These are phyloP conservation scores for Sarocladiaceae sp. DNA, from an alignment of 2,329 filamentous ascomycete genomes.

Conservation along the genomic window DNA sequence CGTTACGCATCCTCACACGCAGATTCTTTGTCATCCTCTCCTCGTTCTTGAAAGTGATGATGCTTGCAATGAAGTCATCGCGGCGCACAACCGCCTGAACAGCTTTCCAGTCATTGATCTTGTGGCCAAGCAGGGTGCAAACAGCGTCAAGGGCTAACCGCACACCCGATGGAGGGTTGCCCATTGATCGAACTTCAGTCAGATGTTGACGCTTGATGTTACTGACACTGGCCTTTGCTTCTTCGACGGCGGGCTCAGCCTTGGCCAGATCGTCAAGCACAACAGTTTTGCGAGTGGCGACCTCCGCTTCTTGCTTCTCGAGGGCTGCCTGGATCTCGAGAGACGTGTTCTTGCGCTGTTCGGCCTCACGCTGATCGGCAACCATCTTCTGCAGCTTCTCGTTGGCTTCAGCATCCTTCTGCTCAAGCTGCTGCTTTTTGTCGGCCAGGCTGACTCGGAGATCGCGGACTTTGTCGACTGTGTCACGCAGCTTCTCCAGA, in stretches of 20 bases:
- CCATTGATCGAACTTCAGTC: slow-evolving; percentile 96
- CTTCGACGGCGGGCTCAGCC: slow-evolving; percentile 86
- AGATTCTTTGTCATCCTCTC: slow-evolving; percentile 82
- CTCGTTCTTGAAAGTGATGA: slow-evolving; percentile 95
- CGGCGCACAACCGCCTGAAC: slow-evolving; percentile 82
- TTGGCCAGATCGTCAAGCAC: slow-evolving; percentile 82
- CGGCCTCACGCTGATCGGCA: slow-evolving; percentile 88
- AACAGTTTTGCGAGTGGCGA: slow-evolving; percentile 74
- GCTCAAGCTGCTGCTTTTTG: slow-evolving; percentile 89
- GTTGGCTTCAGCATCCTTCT: slow-evolving; percentile 91
- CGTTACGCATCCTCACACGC: slow-evolving; percentile 82
- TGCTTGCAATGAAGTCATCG: slow-evolving; percentile 96
- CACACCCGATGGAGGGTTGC: slow-evolving; percentile 83
- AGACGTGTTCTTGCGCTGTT: slow-evolving; percentile 82
- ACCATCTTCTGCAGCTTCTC: slow-evolving; percentile 98
- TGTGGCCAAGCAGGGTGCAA: slow-evolving; percentile 88
- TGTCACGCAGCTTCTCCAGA: slow-evolving; percentile 93
- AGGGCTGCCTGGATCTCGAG: slow-evolving; percentile 82
- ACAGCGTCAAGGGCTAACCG: slow-evolving; percentile 92
- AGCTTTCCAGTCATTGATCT: slow-evolving; percentile 82
- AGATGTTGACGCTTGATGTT: slow-evolving; percentile 98
- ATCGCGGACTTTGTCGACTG: slow-evolving; percentile 93
- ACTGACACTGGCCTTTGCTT: slow-evolving; percentile 92
- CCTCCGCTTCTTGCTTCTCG: slow-evolving; percentile 83
- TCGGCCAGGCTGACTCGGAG: slow-evolving; percentile 83